Evolutionary conservation across 1,284 basidiomycete species (phyloP).

Genomic region (Cryptococcus hybrid): DNA sequence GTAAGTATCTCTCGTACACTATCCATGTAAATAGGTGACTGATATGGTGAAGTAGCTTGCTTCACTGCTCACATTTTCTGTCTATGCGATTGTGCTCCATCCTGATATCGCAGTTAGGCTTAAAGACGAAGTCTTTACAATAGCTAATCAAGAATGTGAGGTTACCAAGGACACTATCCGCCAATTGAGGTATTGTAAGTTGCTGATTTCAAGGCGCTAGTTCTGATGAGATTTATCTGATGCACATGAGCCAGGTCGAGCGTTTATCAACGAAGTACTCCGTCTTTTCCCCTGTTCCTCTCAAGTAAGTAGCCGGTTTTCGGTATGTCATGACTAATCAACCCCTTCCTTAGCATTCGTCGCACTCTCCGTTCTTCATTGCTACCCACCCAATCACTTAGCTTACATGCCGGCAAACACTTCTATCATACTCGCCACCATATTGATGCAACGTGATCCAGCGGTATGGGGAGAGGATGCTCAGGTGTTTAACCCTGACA

Average conservation of each 20-base stretch:
- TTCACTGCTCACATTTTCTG: slow-evolving; percentile 31
- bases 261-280: slow-evolving; percentile 38
- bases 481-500: slow-evolving; percentile 27
- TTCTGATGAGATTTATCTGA: neutral
- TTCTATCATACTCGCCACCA: slow-evolving; percentile 32
- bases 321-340: neutral
- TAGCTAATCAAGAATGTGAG: slow-evolving; percentile 5
- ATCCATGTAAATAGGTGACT: neutral
- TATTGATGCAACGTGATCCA: slow-evolving; percentile 30
- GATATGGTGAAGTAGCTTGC: slow-evolving; percentile 20
- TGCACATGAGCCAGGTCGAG: slow-evolving; percentile 18
- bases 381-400: slow-evolving; percentile 22
- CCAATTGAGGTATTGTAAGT: slow-evolving; percentile 18
- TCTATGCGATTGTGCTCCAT: slow-evolving; percentile 28
- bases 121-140: slow-evolving; percentile 13
- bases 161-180: slow-evolving; percentile 25
- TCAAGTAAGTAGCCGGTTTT: slow-evolving; percentile 26
- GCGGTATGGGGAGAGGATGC: slow-evolving; percentile 37
- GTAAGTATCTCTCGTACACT: slow-evolving; percentile 17
- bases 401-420: slow-evolving; percentile 38
- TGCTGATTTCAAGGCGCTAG: too few relatives aligned
- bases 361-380: slow-evolving; percentile 28
- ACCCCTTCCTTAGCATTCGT: slow-evolving; percentile 27
- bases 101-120: slow-evolving; percentile 16
- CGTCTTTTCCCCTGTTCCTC: slow-evolving; percentile 42